Evolutionary conservation across 192 early-diverging fungal species (phyloP).

Genomic region (Coemansia sp.): DNA sequence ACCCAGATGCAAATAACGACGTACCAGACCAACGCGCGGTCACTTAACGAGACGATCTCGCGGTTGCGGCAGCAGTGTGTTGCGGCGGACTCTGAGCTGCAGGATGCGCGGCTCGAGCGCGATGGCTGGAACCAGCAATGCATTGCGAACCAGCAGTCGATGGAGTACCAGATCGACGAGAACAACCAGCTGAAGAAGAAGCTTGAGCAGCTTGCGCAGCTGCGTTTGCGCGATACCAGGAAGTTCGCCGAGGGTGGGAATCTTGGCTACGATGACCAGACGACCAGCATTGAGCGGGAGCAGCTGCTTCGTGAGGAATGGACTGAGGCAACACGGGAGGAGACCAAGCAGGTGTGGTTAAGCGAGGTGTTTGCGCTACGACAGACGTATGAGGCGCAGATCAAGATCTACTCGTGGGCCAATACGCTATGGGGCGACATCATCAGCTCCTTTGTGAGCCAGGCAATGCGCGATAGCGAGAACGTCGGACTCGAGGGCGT

Average conservation of each 20-base stretch:
- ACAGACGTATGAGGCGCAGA: conserved; percentile 32
- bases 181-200: conserved; percentile 15
- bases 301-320: conserved; percentile 17
- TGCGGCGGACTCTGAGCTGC: conserved; percentile 15
- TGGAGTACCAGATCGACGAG: conserved; percentile 24
- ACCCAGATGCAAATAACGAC: conserved; percentile 28
- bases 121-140: conserved; percentile 43
- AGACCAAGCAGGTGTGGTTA: background rate
- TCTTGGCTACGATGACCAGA: conserved; percentile 7
- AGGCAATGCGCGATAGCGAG: background rate
- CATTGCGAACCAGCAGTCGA: conserved; percentile 14
- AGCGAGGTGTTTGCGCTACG: conserved; percentile 16
- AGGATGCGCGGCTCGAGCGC: conserved; percentile 36
- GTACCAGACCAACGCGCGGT: conserved; percentile 24
- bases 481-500: background rate
- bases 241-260: conserved; percentile 8
- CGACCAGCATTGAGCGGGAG: conserved; percentile 26
- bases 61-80: conserved; percentile 33
- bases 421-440: conserved; percentile 28
- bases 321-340: conserved; percentile 16
- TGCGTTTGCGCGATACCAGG: conserved; percentile 16
- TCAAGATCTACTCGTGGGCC: conserved; percentile 32
- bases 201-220: conserved; percentile 9
- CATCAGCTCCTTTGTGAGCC: conserved; percentile 10
- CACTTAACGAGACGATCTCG: conserved; percentile 19